A percentile compares a stretch with the other conserved stretches of the same genome.
Evolutionary conservation across 169 alveolate species (phyloP).

Genomic region (Plasmodium vinckei): DNA sequence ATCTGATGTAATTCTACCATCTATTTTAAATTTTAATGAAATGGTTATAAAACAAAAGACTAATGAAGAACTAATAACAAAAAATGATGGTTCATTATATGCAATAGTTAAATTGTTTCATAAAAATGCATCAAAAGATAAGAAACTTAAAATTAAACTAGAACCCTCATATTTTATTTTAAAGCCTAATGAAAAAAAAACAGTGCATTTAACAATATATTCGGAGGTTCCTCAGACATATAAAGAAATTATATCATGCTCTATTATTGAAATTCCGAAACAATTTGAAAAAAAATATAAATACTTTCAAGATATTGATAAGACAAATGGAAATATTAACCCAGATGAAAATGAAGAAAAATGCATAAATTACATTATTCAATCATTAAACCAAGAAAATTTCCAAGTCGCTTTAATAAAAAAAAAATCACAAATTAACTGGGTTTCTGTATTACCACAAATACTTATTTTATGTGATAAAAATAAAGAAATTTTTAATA

Average conservation of each 20-base stretch:
- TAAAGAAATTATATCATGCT: slow-evolving; percentile 25
- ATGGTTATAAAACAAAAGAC: slow-evolving; percentile 67
- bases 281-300: slow-evolving; percentile 22
- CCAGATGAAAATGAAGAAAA: slow-evolving; percentile 49
- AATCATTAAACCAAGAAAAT: slow-evolving; percentile 53
- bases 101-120: slow-evolving; percentile 49
- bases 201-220: slow-evolving; percentile 22
- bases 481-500: slow-evolving; percentile 33
- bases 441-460: slow-evolving; percentile 64
- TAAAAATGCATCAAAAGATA: slow-evolving; percentile 39
- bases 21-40: slow-evolving; percentile 47
- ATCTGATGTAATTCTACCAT: slow-evolving; percentile 54
- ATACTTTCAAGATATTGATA: slow-evolving; percentile 8
- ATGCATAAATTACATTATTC: slow-evolving; percentile 23
- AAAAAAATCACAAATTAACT: slow-evolving; percentile 29
- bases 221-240: slow-evolving; percentile 59
- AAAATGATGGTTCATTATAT: slow-evolving; percentile 56
- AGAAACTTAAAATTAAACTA: slow-evolving; percentile 44
- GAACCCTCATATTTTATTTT: slow-evolving; percentile 63
- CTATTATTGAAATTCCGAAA: slow-evolving; percentile 71
- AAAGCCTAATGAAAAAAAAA: slow-evolving; percentile 35
- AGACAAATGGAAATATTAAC: slow-evolving; percentile 15
- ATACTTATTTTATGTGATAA: slow-evolving; percentile 35
- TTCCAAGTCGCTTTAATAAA: slow-evolving; percentile 50
- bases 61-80: slow-evolving; percentile 40